Conservation (phyloP, 1,284 basidiomycete species). For the Cryptococcus jaspeensis region DNA sequence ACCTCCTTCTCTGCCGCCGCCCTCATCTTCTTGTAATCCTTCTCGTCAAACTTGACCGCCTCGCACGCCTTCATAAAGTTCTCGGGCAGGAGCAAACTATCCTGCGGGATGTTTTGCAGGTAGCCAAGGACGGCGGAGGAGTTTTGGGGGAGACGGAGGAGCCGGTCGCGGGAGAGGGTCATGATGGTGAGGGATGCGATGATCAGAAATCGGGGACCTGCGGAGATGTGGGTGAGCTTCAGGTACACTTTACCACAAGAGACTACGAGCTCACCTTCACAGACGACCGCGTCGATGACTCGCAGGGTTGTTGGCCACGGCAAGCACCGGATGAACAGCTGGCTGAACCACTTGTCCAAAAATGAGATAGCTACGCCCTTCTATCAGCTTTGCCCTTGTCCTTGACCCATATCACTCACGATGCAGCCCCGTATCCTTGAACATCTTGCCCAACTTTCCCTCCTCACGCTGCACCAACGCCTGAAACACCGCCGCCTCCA, state of each 20-base stretch:
- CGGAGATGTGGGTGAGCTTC: not conserved
- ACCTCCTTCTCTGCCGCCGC: slow-evolving; percentile 39
- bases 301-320: slow-evolving; percentile 73
- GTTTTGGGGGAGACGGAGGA: slow-evolving; percentile 31
- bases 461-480: slow-evolving; percentile 71
- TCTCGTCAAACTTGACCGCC: slow-evolving; percentile 42
- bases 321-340: slow-evolving; percentile 71
- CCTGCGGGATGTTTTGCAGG: slow-evolving; percentile 43
- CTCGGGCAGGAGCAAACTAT: slow-evolving; percentile 44
- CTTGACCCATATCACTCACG: slow-evolving; percentile 41
- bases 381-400: not conserved
- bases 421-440: slow-evolving; percentile 54
- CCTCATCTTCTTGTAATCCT: slow-evolving; percentile 43
- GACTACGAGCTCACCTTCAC: slow-evolving; percentile 62
- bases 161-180: slow-evolving; percentile 38
- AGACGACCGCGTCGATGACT: slow-evolving; percentile 84
- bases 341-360: slow-evolving; percentile 42
- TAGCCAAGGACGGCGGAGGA: slow-evolving; percentile 33
- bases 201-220: slow-evolving; percentile 76
- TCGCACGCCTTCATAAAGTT: slow-evolving; percentile 46
- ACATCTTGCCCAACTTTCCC: slow-evolving; percentile 61
- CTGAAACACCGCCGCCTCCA: slow-evolving; percentile 75
- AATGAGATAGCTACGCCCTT: slow-evolving; percentile 36
- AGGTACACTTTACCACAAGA: not conserved
- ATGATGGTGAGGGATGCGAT: slow-evolving; percentile 75